Evolutionary conservation across 2,329 filamentous ascomycete genomes (phyloP), one percentile per base, ranked within the genome.

Genomic region (Colletotrichum graminicola): DNA sequence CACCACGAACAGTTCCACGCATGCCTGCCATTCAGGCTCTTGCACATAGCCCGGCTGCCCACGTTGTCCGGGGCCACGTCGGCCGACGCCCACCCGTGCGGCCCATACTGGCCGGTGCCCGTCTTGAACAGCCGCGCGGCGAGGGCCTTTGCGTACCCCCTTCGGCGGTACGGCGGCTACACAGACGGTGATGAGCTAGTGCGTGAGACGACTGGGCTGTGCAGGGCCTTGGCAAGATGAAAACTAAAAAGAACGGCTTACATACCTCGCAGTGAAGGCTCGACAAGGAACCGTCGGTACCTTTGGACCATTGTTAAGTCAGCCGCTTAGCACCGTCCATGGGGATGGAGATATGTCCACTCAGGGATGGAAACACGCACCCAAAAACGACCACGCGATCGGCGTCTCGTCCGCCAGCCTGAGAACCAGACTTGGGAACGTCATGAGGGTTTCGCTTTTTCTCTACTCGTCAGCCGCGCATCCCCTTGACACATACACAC

Each of bases 301-400:
- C 90, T 80, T 83, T 10, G 34, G 4, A 8, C 4, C 43, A 11
- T 36, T 7, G n/a, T n/a, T 21, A 34, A 10, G 49, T 6, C 18
- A 32, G 18, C 23, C n/a, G 41, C n/a, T 39, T 26, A 3, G 10
- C 18, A 45, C 23, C 14, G 0, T 18, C 6, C 12, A 7, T 3
- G 55, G 14, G 23, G n/a, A 7, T 26, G 8, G 2, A 12, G 6
- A 47, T n/a, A 23, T 18, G 14, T 12, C 8, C 43, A n/a, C 43
- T 10, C 39, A 18, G 16, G 39, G 10, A n/a, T 14, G 36, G 8
- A 7, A 7, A 11, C 3, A 59, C 74, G 39, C 66, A 83, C 85
- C 84, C 5, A 89, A 77, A 62, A 93, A 92, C 0, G 86, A 87
- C 92, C 92, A 94, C 0, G 90, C 89, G 6, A 93, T 80, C 0